Evolutionary conservation across 805 yeast species (phyloP), one percentile per base, ranked within the genome.

Genomic region (Pichia pseudocactophila): DNA sequence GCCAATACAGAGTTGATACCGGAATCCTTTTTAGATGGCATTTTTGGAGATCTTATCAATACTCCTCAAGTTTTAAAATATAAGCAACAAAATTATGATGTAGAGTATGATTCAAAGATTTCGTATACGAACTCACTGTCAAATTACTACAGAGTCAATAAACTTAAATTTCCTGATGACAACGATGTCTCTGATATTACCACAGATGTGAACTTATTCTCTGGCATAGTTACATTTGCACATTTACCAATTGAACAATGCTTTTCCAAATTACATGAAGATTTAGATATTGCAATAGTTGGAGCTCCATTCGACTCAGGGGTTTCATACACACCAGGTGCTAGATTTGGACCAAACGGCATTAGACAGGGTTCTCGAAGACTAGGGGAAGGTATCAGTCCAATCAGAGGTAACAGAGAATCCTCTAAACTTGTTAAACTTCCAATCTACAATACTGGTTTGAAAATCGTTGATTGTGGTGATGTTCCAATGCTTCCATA

Each of bases 271-370:
- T 65, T 66, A 19, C 54, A 49, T 15, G 45, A 69, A 9, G 59
- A 62, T 36, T 49, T 60, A 12, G 81, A 76, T 50, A 68, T 76
- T 34, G 80, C 80, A 3, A 68, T 76, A 22, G 70, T 74, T 11
- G 80, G 80, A 2, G 78, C 79, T 1, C 80, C 79, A 0, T 76
- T 73, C 46, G 81, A 76, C 50, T 71, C 78, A 0, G 78, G 79
- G 1, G 73, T 70, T 1, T 68, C 77, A 0, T 76, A 63, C 51
- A 56, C 76, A 15, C 78, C 80, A 0, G 80, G 80, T 3, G 78
- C 80, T 4, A 55, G 80, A 30, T 75, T 76, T 55, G 81, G 80
- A 1, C 80, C 80, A 1, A 73, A 70, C 49, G 71, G 73, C 1
- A 67, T 74, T 11, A 58, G 61, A 35, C 60, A 58, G 37, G 63